Evolutionary conservation across 306 rosid genomes (phyloP).

Genomic region (Sophora flavescens): DNA sequence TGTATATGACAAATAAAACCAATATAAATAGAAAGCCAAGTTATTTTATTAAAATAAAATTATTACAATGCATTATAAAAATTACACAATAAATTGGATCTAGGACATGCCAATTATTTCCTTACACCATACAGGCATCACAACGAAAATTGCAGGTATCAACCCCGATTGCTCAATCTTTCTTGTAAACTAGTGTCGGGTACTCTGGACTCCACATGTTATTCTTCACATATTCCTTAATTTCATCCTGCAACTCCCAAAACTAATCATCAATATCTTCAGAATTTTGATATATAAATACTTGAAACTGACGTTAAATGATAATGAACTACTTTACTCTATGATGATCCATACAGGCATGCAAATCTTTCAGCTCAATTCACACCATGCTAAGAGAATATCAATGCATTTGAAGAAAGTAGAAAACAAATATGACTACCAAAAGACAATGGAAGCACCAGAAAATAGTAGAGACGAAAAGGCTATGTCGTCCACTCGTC

Average conservation of each 20-base stretch:
- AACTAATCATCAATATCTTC: background rate
- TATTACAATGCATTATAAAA: no score
- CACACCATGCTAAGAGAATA: background rate
- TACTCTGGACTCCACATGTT: conserved; percentile 97
- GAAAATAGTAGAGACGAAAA: conserved; percentile 16
- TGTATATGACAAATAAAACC: no score
- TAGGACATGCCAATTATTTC: no score
- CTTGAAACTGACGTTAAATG: conserved; percentile 15
- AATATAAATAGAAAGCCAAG: no score
- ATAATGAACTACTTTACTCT: conserved; percentile 29
- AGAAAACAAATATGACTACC: conserved; percentile 8
- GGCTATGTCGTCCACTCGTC: background rate
- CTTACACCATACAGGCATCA: no score
- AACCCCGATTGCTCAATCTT: conserved; percentile 56
- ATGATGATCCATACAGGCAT: background rate
- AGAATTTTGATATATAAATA: background rate
- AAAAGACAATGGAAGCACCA: conserved; percentile 13
- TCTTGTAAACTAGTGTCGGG: conserved; percentile 78
- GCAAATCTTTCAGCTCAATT: conserved; percentile 12
- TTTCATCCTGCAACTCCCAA: conserved; percentile 73
- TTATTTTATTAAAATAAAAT: no score
- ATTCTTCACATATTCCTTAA: conserved; percentile 65
- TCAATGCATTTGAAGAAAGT: conserved; percentile 12
- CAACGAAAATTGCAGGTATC: no score
- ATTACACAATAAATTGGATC: no score